Base-by-base conservation (phyloP, 1,284 basidiomycete genomes). In the Ustilago shanxiensis region DNA sequence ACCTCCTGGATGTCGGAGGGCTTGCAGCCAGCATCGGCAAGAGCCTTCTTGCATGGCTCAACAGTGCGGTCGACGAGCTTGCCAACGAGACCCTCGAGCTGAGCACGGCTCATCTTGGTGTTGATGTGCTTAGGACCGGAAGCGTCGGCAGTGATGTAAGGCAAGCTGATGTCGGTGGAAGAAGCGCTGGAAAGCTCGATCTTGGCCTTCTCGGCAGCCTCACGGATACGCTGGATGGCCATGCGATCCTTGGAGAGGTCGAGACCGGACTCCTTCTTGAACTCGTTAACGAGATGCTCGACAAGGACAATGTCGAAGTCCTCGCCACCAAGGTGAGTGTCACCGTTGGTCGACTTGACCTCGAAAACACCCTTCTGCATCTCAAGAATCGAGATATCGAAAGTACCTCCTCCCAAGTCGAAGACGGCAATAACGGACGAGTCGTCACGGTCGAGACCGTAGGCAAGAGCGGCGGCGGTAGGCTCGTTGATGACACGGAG, bases 331-430 rank as follows among this genome's bases (percentile, higher is more conserved):
- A 99, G 91, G 87, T 99, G 96, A 26, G 96, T 98, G 88, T 99
- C 95, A 88, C 96, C 96, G 86, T 98, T 98, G 77, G 96, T 99
- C 1, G 96, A 98, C 89, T 98, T 98, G 86, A 99, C 96, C 87
- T 98, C 96, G 87, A 98, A 99, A 26, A 99, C 95, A 82, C 96
- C 96, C 88, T 97, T 95, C 88, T 97, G 94, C 94, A 98, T 98
- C 88, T 98, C 95, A 50, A 98, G 90, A 80, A 99, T 95, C 37
- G 96, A 98, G 83, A 98, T 93, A 94, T 98, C 95, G 87, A 95
- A 95, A 20, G 94, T 95, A 81, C 94, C 94, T 86, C 94, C 94
- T 83, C 94, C 94, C 54, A 95, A 89, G 89, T 99, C 96, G 87
- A 98, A 99, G 74, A 99, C 96, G 60, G 95, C 95, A 83, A 99